These are phyloP conservation scores for Jatropha podagrica DNA, from an alignment of 441 rosid species.

Conservation along the genomic window DNA sequence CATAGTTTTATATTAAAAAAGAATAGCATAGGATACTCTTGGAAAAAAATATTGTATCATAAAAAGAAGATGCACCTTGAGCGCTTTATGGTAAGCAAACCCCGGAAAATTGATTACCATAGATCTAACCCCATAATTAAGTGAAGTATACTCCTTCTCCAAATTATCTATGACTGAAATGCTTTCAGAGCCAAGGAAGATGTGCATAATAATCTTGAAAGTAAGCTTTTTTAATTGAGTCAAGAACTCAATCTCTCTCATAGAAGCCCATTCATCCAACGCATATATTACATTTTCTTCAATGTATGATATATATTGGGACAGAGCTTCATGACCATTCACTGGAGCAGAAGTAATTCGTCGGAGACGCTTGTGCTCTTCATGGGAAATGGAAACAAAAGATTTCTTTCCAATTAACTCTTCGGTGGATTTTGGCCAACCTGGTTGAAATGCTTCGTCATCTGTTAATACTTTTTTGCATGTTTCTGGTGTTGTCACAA, in stretches of 20 bases:
- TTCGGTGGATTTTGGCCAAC: slow-evolving; percentile 76
- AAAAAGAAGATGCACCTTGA: slow-evolving; percentile 30
- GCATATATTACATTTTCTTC: slow-evolving; percentile 58
- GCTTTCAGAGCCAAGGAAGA: slow-evolving; percentile 76
- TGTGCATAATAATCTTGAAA: slow-evolving; percentile 71
- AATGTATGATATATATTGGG: slow-evolving; percentile 58
- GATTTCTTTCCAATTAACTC: slow-evolving; percentile 79
- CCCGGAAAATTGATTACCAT: slow-evolving; percentile 89
- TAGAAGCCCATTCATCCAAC: slow-evolving; percentile 60
- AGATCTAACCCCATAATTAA: slow-evolving; percentile 80
- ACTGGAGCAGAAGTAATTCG: slow-evolving; percentile 74
- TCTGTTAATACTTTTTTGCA: slow-evolving; percentile 58
- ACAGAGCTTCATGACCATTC: slow-evolving; percentile 79
- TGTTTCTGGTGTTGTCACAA: slow-evolving; percentile 71
- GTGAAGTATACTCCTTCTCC: slow-evolving; percentile 69
- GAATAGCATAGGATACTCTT: no score
- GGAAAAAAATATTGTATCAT: background rate
- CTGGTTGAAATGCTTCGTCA: slow-evolving; percentile 73
- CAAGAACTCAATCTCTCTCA: slow-evolving; percentile 67
- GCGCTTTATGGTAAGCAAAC: slow-evolving; percentile 73
- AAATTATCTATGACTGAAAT: slow-evolving; percentile 59
- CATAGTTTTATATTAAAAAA: no score
- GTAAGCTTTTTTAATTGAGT: slow-evolving; percentile 73
- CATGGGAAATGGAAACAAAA: slow-evolving; percentile 57
- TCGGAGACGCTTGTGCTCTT: slow-evolving; percentile 86